Evolutionary conservation across 2,329 filamentous ascomycete species (phyloP).

Genomic region (Ophiostoma montium): DNA sequence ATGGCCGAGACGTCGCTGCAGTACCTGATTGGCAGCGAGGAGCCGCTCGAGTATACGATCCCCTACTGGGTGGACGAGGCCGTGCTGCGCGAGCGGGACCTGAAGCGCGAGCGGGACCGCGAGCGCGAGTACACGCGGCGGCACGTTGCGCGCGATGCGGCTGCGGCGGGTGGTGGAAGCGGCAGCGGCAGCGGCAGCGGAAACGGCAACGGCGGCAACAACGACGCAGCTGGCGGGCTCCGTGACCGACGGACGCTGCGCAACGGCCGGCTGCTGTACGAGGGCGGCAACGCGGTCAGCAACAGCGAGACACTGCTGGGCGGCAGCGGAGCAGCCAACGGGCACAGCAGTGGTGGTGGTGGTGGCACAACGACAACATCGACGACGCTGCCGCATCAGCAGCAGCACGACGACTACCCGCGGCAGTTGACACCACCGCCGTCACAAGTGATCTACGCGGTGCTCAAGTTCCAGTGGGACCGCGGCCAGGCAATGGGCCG

Average conservation of each 20-base stretch:
- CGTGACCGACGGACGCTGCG: slow-evolving; percentile 11
- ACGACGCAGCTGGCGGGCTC: neutral
- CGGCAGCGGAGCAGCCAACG: slow-evolving; percentile 1
- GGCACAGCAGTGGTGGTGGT: neutral
- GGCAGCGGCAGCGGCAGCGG: no score
- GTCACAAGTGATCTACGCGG: slow-evolving; percentile 86
- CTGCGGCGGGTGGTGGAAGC: no score
- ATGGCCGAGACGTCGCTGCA: slow-evolving; percentile 91
- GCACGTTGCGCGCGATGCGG: slow-evolving; percentile 4
- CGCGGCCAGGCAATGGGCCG: slow-evolving; percentile 45
- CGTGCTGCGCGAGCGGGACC: slow-evolving; percentile 15
- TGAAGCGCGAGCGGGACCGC: slow-evolving; percentile 4
- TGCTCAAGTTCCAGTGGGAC: slow-evolving; percentile 95
- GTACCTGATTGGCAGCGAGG: slow-evolving; percentile 65
- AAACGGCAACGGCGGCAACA: no score
- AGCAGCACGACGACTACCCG: slow-evolving; percentile 9
- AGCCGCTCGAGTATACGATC: slow-evolving; percentile 44
- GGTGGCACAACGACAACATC: no score
- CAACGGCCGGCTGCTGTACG: slow-evolving; percentile 10
- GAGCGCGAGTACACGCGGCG: slow-evolving; percentile 8
- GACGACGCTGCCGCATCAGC: no score
- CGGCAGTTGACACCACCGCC: slow-evolving; percentile 19
- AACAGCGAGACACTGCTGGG: slow-evolving; percentile 4
- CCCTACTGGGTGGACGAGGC: slow-evolving; percentile 38
- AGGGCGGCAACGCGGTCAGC: slow-evolving; percentile 6